Evolutionary conservation across 768 basidiomycete species (phyloP).

Genomic region (Krasilnikovozyma curviuscula): DNA sequence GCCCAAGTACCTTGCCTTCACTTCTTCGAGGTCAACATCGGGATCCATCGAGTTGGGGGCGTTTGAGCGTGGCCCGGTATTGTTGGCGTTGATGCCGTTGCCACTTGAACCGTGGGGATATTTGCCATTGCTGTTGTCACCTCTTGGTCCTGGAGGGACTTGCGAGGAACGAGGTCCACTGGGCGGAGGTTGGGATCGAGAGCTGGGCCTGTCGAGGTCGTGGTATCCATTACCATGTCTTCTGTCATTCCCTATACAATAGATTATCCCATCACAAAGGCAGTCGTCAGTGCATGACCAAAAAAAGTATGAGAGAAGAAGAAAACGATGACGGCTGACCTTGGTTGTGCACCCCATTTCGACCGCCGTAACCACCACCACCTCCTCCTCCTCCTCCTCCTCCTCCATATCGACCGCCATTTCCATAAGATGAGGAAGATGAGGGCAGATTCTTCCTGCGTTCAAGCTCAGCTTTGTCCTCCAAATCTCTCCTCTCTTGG

Average conservation of each 20-base stretch:
- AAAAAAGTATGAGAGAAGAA: too few relatives aligned
- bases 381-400: conserved; percentile 2
- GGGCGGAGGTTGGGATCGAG: conserved; percentile 31
- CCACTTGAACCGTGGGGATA: too few relatives aligned
- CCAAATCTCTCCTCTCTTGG: conserved; percentile 49
- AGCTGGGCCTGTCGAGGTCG: not conserved
- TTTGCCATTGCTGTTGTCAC: too few relatives aligned
- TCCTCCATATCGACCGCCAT: not conserved
- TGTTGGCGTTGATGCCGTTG: conserved; percentile 2
- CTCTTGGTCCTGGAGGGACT: conserved; percentile 31
- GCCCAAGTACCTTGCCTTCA: conserved; percentile 85
- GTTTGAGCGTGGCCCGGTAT: conserved; percentile 20
- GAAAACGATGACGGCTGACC: not conserved
- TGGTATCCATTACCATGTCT: too few relatives aligned
- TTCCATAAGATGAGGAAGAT: too few relatives aligned
- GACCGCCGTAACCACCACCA: too few relatives aligned
- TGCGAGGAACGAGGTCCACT: conserved; percentile 46
- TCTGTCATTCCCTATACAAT: too few relatives aligned
- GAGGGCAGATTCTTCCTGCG: conserved; percentile 26
- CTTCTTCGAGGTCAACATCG: conserved; percentile 55
- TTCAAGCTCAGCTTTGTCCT: conserved; percentile 51
- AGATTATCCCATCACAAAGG: too few relatives aligned
- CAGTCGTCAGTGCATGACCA: too few relatives aligned
- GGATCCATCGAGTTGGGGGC: conserved; percentile 24
- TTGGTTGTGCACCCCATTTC: too few relatives aligned